Conservation (phyloP, 805 yeast genomes). For the Ogataea kodamae region DNA sequence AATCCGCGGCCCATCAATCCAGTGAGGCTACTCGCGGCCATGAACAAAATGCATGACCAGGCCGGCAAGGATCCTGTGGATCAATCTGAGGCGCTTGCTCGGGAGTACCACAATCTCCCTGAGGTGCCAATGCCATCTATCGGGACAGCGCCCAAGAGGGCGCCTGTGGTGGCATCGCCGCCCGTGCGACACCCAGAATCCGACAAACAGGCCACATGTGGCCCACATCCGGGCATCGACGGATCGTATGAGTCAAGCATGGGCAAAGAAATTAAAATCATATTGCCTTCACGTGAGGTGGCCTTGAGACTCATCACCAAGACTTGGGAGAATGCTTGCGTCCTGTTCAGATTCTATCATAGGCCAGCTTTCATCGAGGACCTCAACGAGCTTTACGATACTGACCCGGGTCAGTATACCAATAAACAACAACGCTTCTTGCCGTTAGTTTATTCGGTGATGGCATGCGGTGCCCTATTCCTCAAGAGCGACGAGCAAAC, state of each 20-base stretch:
- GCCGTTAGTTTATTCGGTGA: slow-evolving; percentile 79
- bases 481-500: slow-evolving; percentile 47
- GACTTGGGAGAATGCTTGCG: slow-evolving; percentile 85
- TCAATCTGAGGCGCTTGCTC: slow-evolving; percentile 23
- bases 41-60: slow-evolving; percentile 27
- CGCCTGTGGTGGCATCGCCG: neutral
- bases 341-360: slow-evolving; percentile 79
- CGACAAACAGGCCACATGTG: slow-evolving; percentile 8
- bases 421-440: slow-evolving; percentile 70
- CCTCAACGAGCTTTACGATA: slow-evolving; percentile 68
- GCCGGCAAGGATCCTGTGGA: slow-evolving; percentile 19
- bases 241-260: slow-evolving; percentile 37
- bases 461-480: slow-evolving; percentile 85
- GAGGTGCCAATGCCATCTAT: slow-evolving; percentile 31
- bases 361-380: slow-evolving; percentile 76
- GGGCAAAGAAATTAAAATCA: slow-evolving; percentile 55
- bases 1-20: slow-evolving; percentile 34
- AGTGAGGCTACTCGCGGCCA: slow-evolving; percentile 29
- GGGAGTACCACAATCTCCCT: slow-evolving; percentile 28
- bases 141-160: slow-evolving; percentile 21
- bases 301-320: slow-evolving; percentile 69
- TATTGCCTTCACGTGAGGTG: slow-evolving; percentile 70
- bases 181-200: slow-evolving; percentile 3
- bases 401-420: slow-evolving; percentile 69
- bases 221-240: slow-evolving; percentile 32